Conservation (phyloP, 208 protist genomes). For the Herpetomonas samuelpessoai region DNA sequence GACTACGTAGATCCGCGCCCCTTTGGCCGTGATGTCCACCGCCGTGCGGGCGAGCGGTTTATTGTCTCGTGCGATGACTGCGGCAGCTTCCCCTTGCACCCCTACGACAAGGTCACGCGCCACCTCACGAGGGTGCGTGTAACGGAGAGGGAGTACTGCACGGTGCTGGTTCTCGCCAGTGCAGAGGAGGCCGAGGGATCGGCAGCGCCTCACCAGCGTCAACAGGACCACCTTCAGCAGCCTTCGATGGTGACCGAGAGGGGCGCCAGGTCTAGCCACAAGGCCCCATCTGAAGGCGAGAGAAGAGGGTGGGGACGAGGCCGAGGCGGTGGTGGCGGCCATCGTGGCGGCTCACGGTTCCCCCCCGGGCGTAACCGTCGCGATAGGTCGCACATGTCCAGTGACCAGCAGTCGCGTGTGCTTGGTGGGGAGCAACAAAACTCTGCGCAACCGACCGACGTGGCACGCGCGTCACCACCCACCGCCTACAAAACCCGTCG, state of each 20-base stretch:
- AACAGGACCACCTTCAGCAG: neutral
- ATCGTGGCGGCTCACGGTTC: neutral
- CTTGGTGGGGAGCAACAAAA: too few species aligned
- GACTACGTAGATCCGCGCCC: constrained; percentile 86
- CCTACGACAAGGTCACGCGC: constrained; percentile 88
- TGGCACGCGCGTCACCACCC: constrained; percentile 19
- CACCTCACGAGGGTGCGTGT: constrained; percentile 62
- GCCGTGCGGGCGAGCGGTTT: constrained; percentile 67
- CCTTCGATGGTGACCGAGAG: too few species aligned
- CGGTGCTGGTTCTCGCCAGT: constrained; percentile 30
- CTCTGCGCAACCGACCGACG: neutral
- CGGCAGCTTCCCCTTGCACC: constrained; percentile 88
- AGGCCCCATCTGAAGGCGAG: too few species aligned
- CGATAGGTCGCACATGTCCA: too few species aligned
- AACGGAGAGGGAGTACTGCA: constrained; percentile 8
- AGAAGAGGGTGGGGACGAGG: too few species aligned
- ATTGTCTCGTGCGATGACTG: constrained; percentile 83
- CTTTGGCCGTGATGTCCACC: constrained; percentile 48
- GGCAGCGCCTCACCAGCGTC: neutral
- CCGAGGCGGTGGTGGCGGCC: too few species aligned
- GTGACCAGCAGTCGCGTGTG: too few species aligned
- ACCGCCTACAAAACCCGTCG: constrained; percentile 31
- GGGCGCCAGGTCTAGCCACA: too few species aligned
- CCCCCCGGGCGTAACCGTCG: neutral
- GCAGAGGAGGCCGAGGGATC: constrained; percentile 17